Percentiles rank a stretch among this genome's conserved stretches.
These are phyloP conservation scores for Apophysomyces trapeziformis DNA, from an alignment of 371 early-diverging fungal genomes.

Conservation along the genomic window DNA sequence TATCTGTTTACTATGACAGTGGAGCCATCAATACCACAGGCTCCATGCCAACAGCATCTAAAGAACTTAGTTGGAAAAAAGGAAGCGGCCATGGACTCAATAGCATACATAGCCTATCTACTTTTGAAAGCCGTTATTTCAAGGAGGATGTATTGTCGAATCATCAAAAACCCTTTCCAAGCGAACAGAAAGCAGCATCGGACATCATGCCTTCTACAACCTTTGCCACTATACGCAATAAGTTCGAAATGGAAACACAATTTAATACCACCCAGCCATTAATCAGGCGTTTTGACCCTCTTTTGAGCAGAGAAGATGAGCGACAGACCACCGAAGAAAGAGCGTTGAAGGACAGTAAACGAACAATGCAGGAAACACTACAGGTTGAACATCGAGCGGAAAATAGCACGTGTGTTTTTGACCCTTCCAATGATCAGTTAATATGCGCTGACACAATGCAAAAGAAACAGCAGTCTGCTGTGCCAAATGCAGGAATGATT, in stretches of 20 bases:
- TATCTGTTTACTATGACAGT: background rate
- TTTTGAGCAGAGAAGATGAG: background rate
- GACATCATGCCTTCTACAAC: background rate
- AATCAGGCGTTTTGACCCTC: background rate
- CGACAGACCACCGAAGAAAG: background rate
- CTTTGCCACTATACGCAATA: background rate
- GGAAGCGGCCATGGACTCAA: background rate
- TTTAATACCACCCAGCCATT: background rate
- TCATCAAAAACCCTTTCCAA: too few relatives aligned
- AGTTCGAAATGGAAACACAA: conserved; percentile 3
- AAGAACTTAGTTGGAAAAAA: background rate
- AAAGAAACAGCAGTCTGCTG: background rate
- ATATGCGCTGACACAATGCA: background rate
- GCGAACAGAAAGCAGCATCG: background rate
- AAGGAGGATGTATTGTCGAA: background rate
- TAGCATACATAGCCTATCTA: background rate
- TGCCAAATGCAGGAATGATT: background rate
- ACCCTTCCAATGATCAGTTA: background rate
- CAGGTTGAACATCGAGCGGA: background rate
- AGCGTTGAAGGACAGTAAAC: background rate
- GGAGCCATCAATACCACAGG: background rate
- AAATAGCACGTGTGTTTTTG: background rate
- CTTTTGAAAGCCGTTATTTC: background rate
- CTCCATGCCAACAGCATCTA: background rate
- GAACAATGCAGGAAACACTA: background rate